Evolutionary conservation across 1,284 basidiomycete genomes (phyloP).

Genomic region (Ustilago bromivora): DNA sequence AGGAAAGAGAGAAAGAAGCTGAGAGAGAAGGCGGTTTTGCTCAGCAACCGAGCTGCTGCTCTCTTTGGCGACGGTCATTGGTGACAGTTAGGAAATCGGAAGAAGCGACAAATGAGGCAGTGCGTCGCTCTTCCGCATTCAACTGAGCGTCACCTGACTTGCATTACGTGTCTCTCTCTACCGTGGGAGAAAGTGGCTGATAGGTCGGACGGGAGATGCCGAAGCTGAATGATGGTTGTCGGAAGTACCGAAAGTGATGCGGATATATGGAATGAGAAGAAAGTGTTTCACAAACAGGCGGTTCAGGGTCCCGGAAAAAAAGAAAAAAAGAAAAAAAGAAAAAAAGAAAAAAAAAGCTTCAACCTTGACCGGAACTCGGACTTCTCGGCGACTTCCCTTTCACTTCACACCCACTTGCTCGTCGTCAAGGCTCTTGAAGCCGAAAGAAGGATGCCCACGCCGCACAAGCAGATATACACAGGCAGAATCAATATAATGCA

Average conservation of each 20-base stretch:
- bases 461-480: background rate
- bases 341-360: too few relatives aligned
- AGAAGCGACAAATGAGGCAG: background rate
- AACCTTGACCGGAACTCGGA: background rate
- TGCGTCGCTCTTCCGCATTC: background rate
- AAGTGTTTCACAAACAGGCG: background rate
- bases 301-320: slow-evolving; percentile 3
- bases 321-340: too few relatives aligned
- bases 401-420: too few relatives aligned
- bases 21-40: slow-evolving; percentile 28
- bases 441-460: too few relatives aligned
- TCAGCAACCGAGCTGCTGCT: slow-evolving; percentile 16
- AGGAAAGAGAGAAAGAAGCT: slow-evolving; percentile 18
- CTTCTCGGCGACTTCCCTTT: background rate
- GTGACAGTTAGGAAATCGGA: background rate
- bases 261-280: background rate
- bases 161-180: background rate
- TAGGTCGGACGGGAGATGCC: background rate
- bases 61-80: background rate
- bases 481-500: background rate
- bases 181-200: background rate
- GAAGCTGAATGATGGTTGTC: background rate
- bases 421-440: too few relatives aligned
- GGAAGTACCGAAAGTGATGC: background rate
- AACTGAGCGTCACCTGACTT: background rate